These are phyloP conservation scores for Glycine soja DNA, from an alignment of 306 rosid species.

Conservation along the genomic window DNA sequence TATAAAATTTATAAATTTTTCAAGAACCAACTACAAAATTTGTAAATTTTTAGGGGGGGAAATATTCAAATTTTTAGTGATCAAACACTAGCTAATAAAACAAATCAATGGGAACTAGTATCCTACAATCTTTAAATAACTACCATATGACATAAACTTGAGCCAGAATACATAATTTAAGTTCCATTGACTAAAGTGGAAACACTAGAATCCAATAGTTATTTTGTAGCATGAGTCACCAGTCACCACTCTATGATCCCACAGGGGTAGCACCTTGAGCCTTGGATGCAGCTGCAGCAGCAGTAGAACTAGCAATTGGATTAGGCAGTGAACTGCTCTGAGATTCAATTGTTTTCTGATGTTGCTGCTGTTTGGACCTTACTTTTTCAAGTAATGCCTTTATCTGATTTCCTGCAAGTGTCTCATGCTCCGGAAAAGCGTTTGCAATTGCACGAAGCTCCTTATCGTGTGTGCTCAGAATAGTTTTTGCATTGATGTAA, in stretches of 20 bases:
- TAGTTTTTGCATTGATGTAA: constrained; percentile 84
- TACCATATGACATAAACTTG: constrained; percentile 49
- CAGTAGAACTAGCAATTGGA: constrained; percentile 59
- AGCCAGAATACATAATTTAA: constrained; percentile 39
- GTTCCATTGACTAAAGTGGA: constrained; percentile 49
- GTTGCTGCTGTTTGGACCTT: constrained; percentile 56
- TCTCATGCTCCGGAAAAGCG: constrained; percentile 80
- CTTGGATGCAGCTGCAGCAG: constrained; percentile 77
- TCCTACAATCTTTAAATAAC: constrained; percentile 38
- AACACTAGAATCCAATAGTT: constrained; percentile 29
- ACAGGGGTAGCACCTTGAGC: constrained; percentile 69
- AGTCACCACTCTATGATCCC: constrained; percentile 35
- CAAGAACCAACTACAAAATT: no score
- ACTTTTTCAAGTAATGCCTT: constrained; percentile 64
- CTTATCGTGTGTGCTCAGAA: constrained; percentile 74
- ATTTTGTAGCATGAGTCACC: constrained; percentile 19
- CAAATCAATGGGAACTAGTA: constrained; percentile 5
- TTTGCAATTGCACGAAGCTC: constrained; percentile 90
- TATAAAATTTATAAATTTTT: no score
- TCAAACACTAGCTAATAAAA: background rate
- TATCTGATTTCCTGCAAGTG: constrained; percentile 82
- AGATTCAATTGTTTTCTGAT: constrained; percentile 50
- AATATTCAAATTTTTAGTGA: no score
- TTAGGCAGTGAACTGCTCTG: constrained; percentile 65
- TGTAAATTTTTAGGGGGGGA: no score